These are phyloP conservation scores for Pontederia crassipes DNA, from an alignment of 176 grass and related monocot genomes.

Conservation along the genomic window DNA sequence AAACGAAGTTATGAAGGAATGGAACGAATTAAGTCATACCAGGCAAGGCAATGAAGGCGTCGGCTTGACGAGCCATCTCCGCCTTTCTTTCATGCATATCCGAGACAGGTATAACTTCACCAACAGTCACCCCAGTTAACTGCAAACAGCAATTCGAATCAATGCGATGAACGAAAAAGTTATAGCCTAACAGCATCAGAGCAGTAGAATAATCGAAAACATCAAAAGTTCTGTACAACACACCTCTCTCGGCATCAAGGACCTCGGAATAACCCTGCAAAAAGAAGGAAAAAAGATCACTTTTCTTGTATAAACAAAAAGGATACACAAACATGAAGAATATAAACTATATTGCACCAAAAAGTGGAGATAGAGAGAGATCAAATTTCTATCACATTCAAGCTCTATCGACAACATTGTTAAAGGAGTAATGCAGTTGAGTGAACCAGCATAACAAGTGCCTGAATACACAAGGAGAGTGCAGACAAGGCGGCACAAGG, in stretches of 20 bases:
- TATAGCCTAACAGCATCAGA: no score
- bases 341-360: no score
- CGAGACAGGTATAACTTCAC: slow-evolving; percentile 11
- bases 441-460: neutral
- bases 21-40: neutral
- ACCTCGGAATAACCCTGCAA: slow-evolving; percentile 83
- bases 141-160: neutral
- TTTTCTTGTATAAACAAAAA: no score
- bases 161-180: no score
- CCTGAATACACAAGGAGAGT: neutral
- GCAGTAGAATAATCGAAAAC: neutral
- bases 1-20: no score
- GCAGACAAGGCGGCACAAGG: neutral
- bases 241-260: slow-evolving; percentile 95
- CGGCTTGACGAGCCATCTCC: slow-evolving; percentile 14
- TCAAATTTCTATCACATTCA: no score
- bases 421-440: neutral
- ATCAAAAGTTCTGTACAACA: slow-evolving; percentile 11
- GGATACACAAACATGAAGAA: no score
- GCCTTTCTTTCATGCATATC: slow-evolving; percentile 18
- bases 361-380: no score
- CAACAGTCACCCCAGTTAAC: slow-evolving; percentile 9
- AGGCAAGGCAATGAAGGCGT: slow-evolving; percentile 13
- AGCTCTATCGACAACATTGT: no score
- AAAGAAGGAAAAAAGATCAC: slow-evolving; percentile 18